Conservation (phyloP, 805 yeast species). For the Blastobotrys americana region DNA sequence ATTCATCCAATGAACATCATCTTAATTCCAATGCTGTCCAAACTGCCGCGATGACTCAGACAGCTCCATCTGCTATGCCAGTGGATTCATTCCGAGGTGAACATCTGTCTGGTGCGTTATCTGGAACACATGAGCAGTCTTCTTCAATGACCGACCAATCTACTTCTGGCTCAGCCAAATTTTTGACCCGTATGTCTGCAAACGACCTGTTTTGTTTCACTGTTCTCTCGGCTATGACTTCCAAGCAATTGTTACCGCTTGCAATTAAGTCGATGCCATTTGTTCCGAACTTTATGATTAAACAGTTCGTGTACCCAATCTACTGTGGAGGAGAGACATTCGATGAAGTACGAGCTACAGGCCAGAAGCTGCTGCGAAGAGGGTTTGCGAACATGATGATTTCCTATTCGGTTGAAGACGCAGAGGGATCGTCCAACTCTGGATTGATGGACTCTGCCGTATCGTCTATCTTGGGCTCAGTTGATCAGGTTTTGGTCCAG, state of each 20-base stretch:
- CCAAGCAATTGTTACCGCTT: slow-evolving; percentile 25
- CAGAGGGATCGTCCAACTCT: slow-evolving; percentile 57
- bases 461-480: slow-evolving; percentile 44
- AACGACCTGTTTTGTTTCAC: slow-evolving; percentile 27
- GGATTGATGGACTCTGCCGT: slow-evolving; percentile 28
- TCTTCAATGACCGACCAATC: slow-evolving; percentile 6
- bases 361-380: slow-evolving; percentile 54
- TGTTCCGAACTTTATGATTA: slow-evolving; percentile 60
- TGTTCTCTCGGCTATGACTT: slow-evolving; percentile 28
- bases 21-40: not conserved
- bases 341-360: slow-evolving; percentile 63
- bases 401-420: slow-evolving; percentile 88
- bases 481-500: slow-evolving; percentile 55
- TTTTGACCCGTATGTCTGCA: slow-evolving; percentile 21
- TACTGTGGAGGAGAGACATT: slow-evolving; percentile 88
- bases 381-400: slow-evolving; percentile 93
- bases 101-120: not conserved
- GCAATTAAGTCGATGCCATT: slow-evolving; percentile 31
- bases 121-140: not conserved
- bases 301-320: slow-evolving; percentile 65
- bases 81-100: not conserved
- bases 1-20: not conserved
- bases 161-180: slow-evolving; percentile 13
- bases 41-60: slow-evolving; percentile 4
- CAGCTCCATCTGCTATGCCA: not conserved